Conservation (phyloP, 23 red algal species). For the Gracilaria domingensis region DNA sequence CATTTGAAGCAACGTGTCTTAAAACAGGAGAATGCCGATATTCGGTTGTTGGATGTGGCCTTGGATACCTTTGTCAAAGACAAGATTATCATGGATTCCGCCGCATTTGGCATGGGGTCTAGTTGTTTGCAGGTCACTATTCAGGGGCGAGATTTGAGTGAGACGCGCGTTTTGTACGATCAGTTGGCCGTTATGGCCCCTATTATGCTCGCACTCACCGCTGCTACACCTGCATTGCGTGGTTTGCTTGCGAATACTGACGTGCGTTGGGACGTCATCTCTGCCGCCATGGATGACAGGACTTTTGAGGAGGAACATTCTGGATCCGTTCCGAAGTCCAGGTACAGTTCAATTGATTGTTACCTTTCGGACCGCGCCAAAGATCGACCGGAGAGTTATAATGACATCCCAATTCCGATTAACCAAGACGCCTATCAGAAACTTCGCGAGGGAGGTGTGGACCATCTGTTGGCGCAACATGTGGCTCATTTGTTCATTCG, state of each 20-base stretch:
- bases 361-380: conserved; percentile 77
- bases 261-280: conserved; percentile 91
- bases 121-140: conserved; percentile 96
- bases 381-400: conserved; percentile 85
- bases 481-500: conserved; percentile 97
- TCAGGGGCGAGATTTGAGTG: conserved; percentile 88
- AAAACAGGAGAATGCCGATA: neutral
- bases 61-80: conserved; percentile 38
- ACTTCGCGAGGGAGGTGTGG: conserved; percentile 79
- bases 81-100: conserved; percentile 92
- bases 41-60: conserved; percentile 35
- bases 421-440: conserved; percentile 73
- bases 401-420: conserved; percentile 84
- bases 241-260: conserved; percentile 92
- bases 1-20: neutral
- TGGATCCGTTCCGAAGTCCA: conserved; percentile 78
- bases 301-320: conserved; percentile 68
- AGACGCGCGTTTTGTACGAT: conserved; percentile 96
- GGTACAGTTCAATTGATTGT: conserved; percentile 95
- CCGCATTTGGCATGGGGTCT: conserved; percentile 98
- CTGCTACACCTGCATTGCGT: conserved; percentile 88
- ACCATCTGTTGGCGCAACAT: conserved; percentile 92
- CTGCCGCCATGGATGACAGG: conserved; percentile 91
- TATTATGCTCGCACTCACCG: conserved; percentile 96
- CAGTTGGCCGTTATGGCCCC: conserved; percentile 98